Evolutionary conservation across 2,329 filamentous ascomycete genomes (phyloP).

Genomic region (Talaromyces albobiverticillius): DNA sequence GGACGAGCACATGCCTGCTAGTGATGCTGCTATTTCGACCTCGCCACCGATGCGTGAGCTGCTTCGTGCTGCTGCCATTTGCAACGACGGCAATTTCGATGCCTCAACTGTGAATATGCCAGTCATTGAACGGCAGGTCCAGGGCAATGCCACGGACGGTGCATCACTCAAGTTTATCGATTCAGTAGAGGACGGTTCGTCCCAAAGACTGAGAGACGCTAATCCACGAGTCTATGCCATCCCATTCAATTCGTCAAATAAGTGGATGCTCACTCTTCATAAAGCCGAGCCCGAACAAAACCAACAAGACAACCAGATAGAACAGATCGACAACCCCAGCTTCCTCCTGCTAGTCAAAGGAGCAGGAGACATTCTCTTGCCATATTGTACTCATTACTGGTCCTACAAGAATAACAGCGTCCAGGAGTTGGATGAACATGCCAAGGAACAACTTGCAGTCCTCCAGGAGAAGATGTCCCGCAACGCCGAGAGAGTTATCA

Average conservation of each 20-base stretch:
- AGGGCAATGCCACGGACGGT: conserved; percentile 74
- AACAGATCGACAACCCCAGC: conserved; percentile 10
- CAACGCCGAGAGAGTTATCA: conserved; percentile 66
- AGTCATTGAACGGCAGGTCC: conserved; percentile 61
- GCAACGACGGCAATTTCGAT: conserved; percentile 74
- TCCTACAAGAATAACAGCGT: conserved; percentile 56
- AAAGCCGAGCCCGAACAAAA: conserved; percentile 29
- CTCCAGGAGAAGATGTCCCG: conserved; percentile 68
- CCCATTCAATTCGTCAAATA: conserved; percentile 81
- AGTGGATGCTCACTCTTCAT: conserved; percentile 69
- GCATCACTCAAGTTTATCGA: conserved; percentile 72
- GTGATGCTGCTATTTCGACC: conserved; percentile 46
- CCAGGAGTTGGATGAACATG: conserved; percentile 49
- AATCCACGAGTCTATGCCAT: conserved; percentile 63
- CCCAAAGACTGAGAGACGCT: conserved; percentile 50
- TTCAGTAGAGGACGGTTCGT: conserved; percentile 22
- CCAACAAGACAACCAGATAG: not conserved
- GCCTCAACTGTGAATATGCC: conserved; percentile 60
- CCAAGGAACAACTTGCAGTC: conserved; percentile 51
- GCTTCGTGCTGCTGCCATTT: conserved; percentile 62
- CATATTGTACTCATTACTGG: conserved; percentile 59
- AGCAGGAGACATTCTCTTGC: conserved; percentile 70
- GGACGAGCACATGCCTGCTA: conserved; percentile 47
- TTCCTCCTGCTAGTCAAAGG: conserved; percentile 62
- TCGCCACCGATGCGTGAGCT: conserved; percentile 55